phyloP scores from a whole-genome alignment of 495 filamentous ascomycete genomes.

The Penicillium flavigenum region DNA sequence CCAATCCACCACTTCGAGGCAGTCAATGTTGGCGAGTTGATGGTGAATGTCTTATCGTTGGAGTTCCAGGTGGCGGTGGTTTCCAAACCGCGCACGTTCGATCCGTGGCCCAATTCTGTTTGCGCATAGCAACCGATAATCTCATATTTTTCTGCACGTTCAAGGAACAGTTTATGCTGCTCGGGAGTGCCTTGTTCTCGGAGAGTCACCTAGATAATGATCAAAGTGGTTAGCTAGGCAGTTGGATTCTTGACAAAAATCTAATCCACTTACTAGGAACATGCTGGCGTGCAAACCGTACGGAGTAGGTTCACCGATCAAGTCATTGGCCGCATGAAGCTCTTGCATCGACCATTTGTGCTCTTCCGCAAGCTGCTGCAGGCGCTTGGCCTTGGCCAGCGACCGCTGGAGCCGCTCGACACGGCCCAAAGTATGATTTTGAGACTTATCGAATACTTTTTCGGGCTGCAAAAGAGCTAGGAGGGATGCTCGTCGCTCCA shows the following conservation, averaged over 20 bases:
- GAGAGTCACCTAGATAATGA: slow-evolving; percentile 55
- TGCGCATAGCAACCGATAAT: slow-evolving; percentile 76
- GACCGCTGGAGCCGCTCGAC: slow-evolving; percentile 63
- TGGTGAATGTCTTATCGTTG: slow-evolving; percentile 64
- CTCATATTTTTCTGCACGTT: slow-evolving; percentile 61
- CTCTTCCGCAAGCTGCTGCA: slow-evolving; percentile 60
- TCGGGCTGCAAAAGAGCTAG: slow-evolving; percentile 57
- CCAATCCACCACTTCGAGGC: slow-evolving; percentile 82
- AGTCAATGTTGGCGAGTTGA: slow-evolving; percentile 66
- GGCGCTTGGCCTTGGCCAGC: slow-evolving; percentile 61
- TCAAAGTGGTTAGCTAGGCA: slow-evolving; percentile 9
- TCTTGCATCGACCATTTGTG: slow-evolving; percentile 66
- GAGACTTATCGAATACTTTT: slow-evolving; percentile 66
- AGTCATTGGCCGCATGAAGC: slow-evolving; percentile 54
- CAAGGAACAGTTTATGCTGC: slow-evolving; percentile 66
- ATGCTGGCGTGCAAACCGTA: slow-evolving; percentile 67
- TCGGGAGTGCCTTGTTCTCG: slow-evolving; percentile 67
- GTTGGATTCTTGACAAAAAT: not conserved
- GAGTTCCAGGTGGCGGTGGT: slow-evolving; percentile 71
- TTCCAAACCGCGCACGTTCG: slow-evolving; percentile 71
- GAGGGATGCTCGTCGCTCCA: slow-evolving; percentile 54
- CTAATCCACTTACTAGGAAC: slow-evolving; percentile 53
- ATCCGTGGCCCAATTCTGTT: slow-evolving; percentile 73
- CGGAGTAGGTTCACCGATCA: slow-evolving; percentile 65
- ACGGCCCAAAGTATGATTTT: slow-evolving; percentile 64